A percentile compares a stretch with the other conserved stretches of the same genome.
Conservation (phyloP, 2,329 filamentous ascomycete genomes). For the Truncatella angustata region DNA sequence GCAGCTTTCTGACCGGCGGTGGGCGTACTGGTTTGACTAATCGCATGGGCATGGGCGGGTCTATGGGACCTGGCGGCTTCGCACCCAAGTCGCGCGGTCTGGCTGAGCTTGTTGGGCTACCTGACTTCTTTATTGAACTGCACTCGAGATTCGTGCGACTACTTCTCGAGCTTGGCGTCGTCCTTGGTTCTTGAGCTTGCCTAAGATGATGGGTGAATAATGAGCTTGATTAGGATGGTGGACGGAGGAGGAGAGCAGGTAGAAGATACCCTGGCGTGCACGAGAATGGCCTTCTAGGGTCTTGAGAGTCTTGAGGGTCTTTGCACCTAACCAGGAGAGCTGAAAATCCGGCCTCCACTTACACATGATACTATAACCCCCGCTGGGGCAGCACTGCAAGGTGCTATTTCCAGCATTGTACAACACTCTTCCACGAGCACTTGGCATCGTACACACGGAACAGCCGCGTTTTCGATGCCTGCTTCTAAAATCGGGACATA, state of each 20-base stretch:
- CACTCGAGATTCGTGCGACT: constrained; percentile 63
- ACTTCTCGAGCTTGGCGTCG: constrained; percentile 57
- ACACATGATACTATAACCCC: constrained; percentile 1
- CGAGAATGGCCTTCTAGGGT: no score
- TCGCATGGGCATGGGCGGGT: constrained; percentile 47
- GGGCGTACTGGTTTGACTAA: constrained; percentile 40
- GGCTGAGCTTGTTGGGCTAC: constrained; percentile 63
- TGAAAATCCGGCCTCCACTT: not conserved
- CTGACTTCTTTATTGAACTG: constrained; percentile 67
- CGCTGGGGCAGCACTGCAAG: not conserved
- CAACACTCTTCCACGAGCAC: not conserved
- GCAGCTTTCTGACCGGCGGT: constrained; percentile 55
- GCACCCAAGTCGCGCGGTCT: constrained; percentile 58
- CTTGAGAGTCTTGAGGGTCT: no score
- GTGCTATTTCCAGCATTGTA: not conserved
- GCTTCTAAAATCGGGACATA: not conserved
- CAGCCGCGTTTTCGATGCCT: no score
- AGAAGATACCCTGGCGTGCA: no score
- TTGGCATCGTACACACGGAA: not conserved
- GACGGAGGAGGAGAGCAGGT: not conserved
- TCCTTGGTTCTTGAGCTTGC: constrained; percentile 43
- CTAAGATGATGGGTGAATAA: not conserved
- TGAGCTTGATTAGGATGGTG: no score
- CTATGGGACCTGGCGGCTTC: constrained; percentile 51
- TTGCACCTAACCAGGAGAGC: no score